Percentiles rank a stretch among this genome's conserved stretches.
phyloP scores from a whole-genome alignment of 2,329 filamentous ascomycete genomes.

The Colletotrichum euphorbiae region DNA sequence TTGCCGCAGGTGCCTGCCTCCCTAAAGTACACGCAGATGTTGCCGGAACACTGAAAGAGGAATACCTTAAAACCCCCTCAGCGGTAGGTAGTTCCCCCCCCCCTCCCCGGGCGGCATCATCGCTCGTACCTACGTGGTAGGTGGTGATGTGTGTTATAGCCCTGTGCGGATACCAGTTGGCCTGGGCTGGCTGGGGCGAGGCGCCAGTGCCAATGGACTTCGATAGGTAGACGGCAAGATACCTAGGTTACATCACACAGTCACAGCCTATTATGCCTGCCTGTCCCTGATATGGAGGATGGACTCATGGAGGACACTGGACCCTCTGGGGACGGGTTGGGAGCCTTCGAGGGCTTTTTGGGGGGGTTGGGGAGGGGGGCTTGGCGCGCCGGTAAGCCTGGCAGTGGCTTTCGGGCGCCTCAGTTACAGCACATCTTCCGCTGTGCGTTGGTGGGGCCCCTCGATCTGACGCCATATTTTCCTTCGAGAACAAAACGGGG shows the following conservation, averaged over 20 bases:
- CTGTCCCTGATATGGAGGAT: slow-evolving; percentile 30
- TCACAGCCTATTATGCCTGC: slow-evolving; percentile 20
- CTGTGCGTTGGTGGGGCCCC: slow-evolving; percentile 7
- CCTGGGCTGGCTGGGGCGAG: not conserved
- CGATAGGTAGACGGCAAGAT: not conserved
- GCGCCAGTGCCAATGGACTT: not conserved
- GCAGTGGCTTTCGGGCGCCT: slow-evolving; percentile 5
- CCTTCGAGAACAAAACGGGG: slow-evolving; percentile 38
- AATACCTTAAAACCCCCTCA: too few species aligned
- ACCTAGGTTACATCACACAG: not conserved
- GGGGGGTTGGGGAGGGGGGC: not conserved
- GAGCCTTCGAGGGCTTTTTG: not conserved
- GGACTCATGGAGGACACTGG: too few species aligned
- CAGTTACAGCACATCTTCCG: slow-evolving; percentile 14
- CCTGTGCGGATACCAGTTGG: slow-evolving; percentile 2
- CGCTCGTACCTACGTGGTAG: not conserved
- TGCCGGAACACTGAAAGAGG: too few species aligned
- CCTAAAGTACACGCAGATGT: not conserved
- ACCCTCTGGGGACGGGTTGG: not conserved
- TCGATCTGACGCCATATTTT: slow-evolving; percentile 38
- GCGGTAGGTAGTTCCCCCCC: too few species aligned
- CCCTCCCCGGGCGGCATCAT: too few species aligned
- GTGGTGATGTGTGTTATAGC: not conserved
- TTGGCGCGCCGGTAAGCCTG: slow-evolving; percentile 21
- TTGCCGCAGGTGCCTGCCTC: not conserved